A percentile compares a stretch with the other conserved stretches of the same genome.
Conservation (phyloP, 1,139 yeast species). For the Geotrichum cucujoidarum region DNA sequence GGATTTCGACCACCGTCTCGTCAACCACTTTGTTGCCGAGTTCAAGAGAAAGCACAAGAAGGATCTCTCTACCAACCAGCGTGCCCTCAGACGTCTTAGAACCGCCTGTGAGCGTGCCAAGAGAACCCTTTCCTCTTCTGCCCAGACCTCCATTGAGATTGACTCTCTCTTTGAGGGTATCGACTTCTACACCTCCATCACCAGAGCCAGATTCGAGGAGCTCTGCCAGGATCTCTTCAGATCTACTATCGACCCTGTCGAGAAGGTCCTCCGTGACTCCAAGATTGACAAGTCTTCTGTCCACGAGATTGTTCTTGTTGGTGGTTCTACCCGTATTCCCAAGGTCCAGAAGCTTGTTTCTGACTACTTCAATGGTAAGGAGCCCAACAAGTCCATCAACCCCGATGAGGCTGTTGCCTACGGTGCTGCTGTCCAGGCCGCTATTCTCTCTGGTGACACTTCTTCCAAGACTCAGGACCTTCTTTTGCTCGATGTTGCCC, state of each 20-base stretch:
- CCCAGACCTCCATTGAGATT: conserved; percentile 94
- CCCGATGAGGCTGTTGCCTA: conserved; percentile 98
- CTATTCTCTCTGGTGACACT: conserved; percentile 86
- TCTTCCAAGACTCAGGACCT: conserved; percentile 77
- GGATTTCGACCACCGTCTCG: conserved; percentile 96
- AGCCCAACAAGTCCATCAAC: conserved; percentile 82
- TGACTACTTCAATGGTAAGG: conserved; percentile 97
- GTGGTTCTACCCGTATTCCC: conserved; percentile 99
- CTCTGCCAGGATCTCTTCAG: conserved; percentile 93
- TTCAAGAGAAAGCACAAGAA: conserved; percentile 95
- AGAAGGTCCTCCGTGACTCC: conserved; percentile 95
- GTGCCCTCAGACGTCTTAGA: conserved; percentile 97
- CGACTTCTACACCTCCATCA: conserved; percentile 92
- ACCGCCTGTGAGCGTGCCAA: conserved; percentile 99
- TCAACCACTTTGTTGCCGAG: conserved; percentile 89
- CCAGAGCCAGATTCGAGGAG: conserved; percentile 99
- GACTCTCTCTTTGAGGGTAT: conserved; percentile 96
- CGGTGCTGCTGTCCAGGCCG: conserved; percentile 99
- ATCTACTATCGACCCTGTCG: conserved; percentile 95
- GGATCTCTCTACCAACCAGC: conserved; percentile 86
- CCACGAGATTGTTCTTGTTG: conserved; percentile 95
- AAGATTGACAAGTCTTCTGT: conserved; percentile 83
- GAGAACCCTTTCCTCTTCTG: conserved; percentile 95
- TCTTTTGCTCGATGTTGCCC: conserved; percentile 78
- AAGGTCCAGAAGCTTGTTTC: conserved; percentile 95